These are phyloP conservation scores for Cercospora sp. DNA, from an alignment of 2,329 filamentous ascomycete genomes.

Conservation along the genomic window DNA sequence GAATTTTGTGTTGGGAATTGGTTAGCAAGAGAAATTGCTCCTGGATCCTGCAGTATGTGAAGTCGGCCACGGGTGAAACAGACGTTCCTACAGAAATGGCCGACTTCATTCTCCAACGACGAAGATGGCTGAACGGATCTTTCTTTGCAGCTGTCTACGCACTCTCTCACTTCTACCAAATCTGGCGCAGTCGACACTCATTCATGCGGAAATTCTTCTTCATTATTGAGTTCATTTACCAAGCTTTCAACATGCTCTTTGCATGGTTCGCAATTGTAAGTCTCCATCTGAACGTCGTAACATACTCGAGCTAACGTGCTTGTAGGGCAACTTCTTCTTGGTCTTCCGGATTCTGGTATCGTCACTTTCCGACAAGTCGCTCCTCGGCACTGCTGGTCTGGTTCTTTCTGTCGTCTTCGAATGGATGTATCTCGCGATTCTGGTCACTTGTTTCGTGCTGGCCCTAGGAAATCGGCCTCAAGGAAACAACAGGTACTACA, in stretches of 20 bases:
- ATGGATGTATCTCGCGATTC: constrained; percentile 89
- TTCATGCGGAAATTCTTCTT: constrained; percentile 85
- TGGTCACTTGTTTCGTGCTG: constrained; percentile 93
- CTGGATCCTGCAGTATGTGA: constrained; percentile 98
- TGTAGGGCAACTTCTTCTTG: constrained; percentile 88
- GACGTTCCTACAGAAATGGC: constrained; percentile 94
- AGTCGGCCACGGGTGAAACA: constrained; percentile 93
- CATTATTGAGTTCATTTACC: constrained; percentile 89
- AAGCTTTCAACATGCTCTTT: constrained; percentile 95
- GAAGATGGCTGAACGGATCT: constrained; percentile 95
- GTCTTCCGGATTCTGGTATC: constrained; percentile 96
- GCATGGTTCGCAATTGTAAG: constrained; percentile 91
- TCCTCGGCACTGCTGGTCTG: constrained; percentile 75
- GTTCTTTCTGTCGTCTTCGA: constrained; percentile 89
- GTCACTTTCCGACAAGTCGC: constrained; percentile 68
- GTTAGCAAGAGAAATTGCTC: constrained; percentile 96
- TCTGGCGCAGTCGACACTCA: constrained; percentile 90
- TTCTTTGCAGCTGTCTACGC: constrained; percentile 98
- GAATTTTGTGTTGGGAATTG: constrained; percentile 97
- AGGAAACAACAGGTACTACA: constrained; percentile 90
- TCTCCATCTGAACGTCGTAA: constrained; percentile 12
- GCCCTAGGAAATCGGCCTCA: constrained; percentile 92
- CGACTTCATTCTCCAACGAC: constrained; percentile 91
- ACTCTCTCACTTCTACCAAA: constrained; percentile 91
- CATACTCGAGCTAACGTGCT: constrained; percentile 5